phyloP scores from a whole-genome alignment of 176 grass and related monocot species.

The Musa beccarii region DNA sequence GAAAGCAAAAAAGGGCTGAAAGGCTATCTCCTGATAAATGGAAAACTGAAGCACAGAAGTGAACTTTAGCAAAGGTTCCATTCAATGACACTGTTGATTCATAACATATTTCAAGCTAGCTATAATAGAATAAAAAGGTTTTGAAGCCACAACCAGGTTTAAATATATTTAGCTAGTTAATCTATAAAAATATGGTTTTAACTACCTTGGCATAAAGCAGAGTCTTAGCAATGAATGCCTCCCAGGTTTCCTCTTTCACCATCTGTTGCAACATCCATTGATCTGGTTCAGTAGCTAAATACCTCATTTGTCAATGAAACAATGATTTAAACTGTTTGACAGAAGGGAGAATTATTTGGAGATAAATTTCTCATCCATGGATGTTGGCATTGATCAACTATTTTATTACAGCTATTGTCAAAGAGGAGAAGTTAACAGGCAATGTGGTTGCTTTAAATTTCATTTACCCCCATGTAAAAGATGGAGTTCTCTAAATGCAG shows the following conservation, averaged over 20 bases:
- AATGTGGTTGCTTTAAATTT: no score
- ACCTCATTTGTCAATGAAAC: neutral
- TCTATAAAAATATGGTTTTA: conserved; percentile 1
- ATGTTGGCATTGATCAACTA: neutral
- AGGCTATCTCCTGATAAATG: neutral
- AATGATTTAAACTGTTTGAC: neutral
- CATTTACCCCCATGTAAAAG: no score
- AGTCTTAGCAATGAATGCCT: conserved; percentile 54
- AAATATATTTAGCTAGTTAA: neutral
- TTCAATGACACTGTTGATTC: neutral
- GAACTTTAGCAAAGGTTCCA: neutral
- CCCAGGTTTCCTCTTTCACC: conserved; percentile 86
- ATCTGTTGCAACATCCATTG: conserved; percentile 35
- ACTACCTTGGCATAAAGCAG: conserved; percentile 75
- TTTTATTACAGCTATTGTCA: neutral
- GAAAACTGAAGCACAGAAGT: neutral
- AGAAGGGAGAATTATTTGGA: neutral
- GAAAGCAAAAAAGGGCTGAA: conserved; percentile 1
- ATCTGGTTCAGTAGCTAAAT: neutral
- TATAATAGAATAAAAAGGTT: neutral
- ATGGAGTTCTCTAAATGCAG: no score
- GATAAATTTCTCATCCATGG: neutral
- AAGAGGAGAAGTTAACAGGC: no score
- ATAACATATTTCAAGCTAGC: neutral
- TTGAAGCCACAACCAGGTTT: neutral